Base-by-base conservation (phyloP, 1,284 basidiomycete species). In the Moesziomyces sp. region DNA sequence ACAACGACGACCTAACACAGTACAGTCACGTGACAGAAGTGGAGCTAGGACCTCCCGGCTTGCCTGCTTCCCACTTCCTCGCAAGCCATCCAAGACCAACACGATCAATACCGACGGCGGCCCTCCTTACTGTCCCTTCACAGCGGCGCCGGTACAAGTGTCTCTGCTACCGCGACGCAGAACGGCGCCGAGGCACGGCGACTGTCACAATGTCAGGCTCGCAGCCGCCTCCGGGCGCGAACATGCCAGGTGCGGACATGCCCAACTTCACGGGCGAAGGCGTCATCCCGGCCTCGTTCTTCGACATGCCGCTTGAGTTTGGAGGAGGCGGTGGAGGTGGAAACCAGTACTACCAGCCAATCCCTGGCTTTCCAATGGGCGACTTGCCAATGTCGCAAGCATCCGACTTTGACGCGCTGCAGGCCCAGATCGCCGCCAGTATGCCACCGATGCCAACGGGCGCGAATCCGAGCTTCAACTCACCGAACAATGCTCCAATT, bases 251-350 rank as follows among this genome's bases (percentile, higher is more conserved):
- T 30, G 49, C 47, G 4, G 19, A 55, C 10, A 38, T 56, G 24
- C 54, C 54, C 4, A 46, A 46, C 26, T 58, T 43, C 24, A 42
- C 43, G 16, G 52, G 57, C 35, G 55, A 61, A 56, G 61, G 71
- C 42, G 61, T 58, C 42, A 60, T 74, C 21, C 65, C 71, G 3
- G 57, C 61, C 0, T 68, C 65, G 30, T 74, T 74, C 55, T 74
- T 74, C 52, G 71, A 74, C 35, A 60, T 68, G 52, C 71, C 71
- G 7, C 55, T 74, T 26, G 65, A 74, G 21, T 53, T 61, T 46
- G 65, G 52, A n/a, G n/a, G 52, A 16, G n/a, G 33, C 38, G 38
- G 13, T 11, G 40, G 28, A 10, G 42, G 63, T 26, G 44, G 0
- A 18, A 56, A 49, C 23, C 54, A 59, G 52, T 30, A 62, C 52